phyloP scores from a whole-genome alignment of 768 basidiomycete species.

The Lyophyllum shimeji region DNA sequence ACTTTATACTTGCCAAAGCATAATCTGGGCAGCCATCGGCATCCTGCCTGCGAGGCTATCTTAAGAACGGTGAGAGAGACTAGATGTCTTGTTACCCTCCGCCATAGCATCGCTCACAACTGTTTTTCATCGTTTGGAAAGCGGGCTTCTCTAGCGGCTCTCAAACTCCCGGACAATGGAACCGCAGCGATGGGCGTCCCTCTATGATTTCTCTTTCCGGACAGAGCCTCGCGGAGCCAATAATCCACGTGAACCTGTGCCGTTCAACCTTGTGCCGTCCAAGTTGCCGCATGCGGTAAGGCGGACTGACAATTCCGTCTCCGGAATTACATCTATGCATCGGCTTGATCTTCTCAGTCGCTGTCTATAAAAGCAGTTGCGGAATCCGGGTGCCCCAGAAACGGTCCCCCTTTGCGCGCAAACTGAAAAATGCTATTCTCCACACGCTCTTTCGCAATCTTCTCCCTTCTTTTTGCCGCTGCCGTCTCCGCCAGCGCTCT shows the following conservation, averaged over 20 bases:
- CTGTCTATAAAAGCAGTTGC: constrained; percentile 33
- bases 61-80: constrained; percentile 13
- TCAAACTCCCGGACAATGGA: neutral
- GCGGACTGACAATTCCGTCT: constrained; percentile 33
- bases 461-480: constrained; percentile 32
- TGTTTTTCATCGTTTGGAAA: neutral
- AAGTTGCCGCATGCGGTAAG: constrained; percentile 32
- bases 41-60: constrained; percentile 10
- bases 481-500: constrained; percentile 29
- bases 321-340: constrained; percentile 19
- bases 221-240: neutral
- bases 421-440: constrained; percentile 30
- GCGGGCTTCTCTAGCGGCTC: neutral
- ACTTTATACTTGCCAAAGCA: constrained; percentile 5
- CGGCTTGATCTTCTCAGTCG: constrained; percentile 34
- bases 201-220: neutral
- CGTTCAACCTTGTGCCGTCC: constrained; percentile 14
- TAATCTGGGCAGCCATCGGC: constrained; percentile 9
- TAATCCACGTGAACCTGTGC: neutral
- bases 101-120: constrained; percentile 1
- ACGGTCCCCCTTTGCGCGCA: constrained; percentile 23
- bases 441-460: constrained; percentile 32
- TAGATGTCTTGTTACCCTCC: neutral
- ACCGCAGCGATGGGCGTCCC: neutral
- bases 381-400: constrained; percentile 17